Conservation (phyloP, 768 basidiomycete species). For the Botryobasidium botryosum region DNA sequence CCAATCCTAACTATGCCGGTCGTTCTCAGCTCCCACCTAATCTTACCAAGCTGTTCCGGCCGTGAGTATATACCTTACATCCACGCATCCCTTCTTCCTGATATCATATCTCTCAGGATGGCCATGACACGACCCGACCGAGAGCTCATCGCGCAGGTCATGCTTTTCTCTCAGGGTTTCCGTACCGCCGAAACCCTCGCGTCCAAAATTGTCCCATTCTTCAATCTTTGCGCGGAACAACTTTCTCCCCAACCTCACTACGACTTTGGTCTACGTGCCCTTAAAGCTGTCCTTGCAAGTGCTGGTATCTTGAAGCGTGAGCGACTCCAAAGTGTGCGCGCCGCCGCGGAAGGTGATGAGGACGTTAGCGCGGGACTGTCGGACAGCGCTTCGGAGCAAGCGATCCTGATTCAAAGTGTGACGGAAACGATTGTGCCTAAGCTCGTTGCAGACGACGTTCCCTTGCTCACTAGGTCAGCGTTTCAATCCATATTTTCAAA, state of each 20-base stretch:
- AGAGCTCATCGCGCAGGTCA: constrained; percentile 97
- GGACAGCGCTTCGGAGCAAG: constrained; percentile 70
- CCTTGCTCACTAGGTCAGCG: constrained; percentile 71
- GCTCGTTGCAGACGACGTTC: constrained; percentile 91
- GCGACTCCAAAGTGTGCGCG: constrained; percentile 38
- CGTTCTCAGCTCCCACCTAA: constrained; percentile 82
- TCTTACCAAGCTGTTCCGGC: constrained; percentile 82
- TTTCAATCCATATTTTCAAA: neutral
- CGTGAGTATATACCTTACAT: constrained; percentile 34
- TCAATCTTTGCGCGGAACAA: constrained; percentile 96
- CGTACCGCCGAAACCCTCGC: constrained; percentile 94
- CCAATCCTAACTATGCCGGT: constrained; percentile 97
- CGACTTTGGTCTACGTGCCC: constrained; percentile 93
- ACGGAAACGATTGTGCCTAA: constrained; percentile 98
- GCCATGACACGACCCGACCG: constrained; percentile 98
- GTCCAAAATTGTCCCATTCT: constrained; percentile 97
- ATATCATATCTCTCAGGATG: constrained; percentile 40
- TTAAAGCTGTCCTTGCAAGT: constrained; percentile 91
- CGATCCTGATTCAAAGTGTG: constrained; percentile 95
- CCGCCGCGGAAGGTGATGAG: constrained; percentile 22
- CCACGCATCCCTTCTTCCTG: neutral
- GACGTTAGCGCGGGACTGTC: constrained; percentile 31
- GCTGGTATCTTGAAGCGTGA: constrained; percentile 96
- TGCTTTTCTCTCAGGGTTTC: constrained; percentile 99
- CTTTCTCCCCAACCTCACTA: constrained; percentile 96